These are phyloP conservation scores for Reticulascus tulasneorum DNA, from an alignment of 2,329 filamentous ascomycete species.

Conservation along the genomic window DNA sequence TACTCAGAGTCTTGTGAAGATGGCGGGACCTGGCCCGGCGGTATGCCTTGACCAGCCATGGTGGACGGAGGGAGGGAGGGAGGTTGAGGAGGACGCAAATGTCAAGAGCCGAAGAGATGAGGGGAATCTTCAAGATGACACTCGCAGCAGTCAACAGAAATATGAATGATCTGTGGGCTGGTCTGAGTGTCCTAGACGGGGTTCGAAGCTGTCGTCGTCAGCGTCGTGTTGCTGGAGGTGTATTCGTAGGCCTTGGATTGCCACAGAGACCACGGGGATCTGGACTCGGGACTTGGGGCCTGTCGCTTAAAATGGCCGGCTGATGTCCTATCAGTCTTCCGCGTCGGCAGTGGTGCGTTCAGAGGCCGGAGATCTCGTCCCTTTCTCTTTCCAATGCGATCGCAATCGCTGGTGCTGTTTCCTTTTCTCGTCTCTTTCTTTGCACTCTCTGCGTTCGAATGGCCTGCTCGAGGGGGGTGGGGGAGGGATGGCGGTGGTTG, in stretches of 20 bases:
- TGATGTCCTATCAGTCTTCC: too few species aligned
- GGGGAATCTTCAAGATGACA: slow-evolving; percentile 9
- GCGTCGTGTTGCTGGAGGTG: slow-evolving; percentile 1
- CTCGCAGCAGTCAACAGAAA: slow-evolving; percentile 1
- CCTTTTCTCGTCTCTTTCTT: too few species aligned
- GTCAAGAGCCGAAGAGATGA: slow-evolving; percentile 7
- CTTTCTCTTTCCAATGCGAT: too few species aligned
- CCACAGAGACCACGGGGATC: too few species aligned
- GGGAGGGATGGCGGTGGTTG: slow-evolving; percentile 14
- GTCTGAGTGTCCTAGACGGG: not conserved
- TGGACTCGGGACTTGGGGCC: too few species aligned
- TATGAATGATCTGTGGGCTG: slow-evolving; percentile 1
- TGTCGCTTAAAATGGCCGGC: too few species aligned
- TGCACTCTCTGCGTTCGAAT: too few species aligned
- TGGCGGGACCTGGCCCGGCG: slow-evolving; percentile 23
- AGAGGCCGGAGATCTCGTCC: too few species aligned
- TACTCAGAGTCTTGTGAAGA: slow-evolving; percentile 36
- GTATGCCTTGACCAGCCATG: slow-evolving; percentile 35
- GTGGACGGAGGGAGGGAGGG: slow-evolving; percentile 12
- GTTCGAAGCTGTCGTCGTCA: slow-evolving; percentile 9
- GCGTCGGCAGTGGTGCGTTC: too few species aligned
- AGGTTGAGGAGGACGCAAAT: slow-evolving; percentile 1
- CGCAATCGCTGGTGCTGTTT: too few species aligned
- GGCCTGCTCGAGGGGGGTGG: slow-evolving; percentile 10
- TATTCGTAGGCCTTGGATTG: slow-evolving; percentile 4